Evolutionary conservation across 2,329 filamentous ascomycete species (phyloP).

Genomic region (Thermomyces lanuginosus): DNA sequence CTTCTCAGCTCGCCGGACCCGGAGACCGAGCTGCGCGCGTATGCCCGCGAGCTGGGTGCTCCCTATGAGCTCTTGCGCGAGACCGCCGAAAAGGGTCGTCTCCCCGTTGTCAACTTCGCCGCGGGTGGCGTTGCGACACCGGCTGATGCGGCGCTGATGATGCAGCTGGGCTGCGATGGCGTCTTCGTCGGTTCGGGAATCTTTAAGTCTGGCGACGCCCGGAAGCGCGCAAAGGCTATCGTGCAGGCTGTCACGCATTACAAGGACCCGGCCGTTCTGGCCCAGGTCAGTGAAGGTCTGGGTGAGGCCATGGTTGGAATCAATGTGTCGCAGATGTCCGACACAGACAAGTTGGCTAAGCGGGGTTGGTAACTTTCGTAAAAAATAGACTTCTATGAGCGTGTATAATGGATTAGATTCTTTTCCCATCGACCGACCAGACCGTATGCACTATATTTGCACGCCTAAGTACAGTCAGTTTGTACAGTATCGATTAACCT

Average conservation of each 20-base stretch:
- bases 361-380: slow-evolving; percentile 89
- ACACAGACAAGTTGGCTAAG: slow-evolving; percentile 66
- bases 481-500: no score
- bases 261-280: slow-evolving; percentile 68
- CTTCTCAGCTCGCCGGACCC: slow-evolving; percentile 23
- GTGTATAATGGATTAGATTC: no score
- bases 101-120: slow-evolving; percentile 95
- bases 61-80: slow-evolving; percentile 67
- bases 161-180: slow-evolving; percentile 95
- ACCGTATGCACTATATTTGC: no score
- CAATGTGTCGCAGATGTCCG: slow-evolving; percentile 62
- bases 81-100: slow-evolving; percentile 68
- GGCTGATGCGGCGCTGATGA: slow-evolving; percentile 93
- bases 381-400: no score
- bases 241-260: slow-evolving; percentile 88
- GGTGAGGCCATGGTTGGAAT: slow-evolving; percentile 99
- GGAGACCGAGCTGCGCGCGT: slow-evolving; percentile 58
- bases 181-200: slow-evolving; percentile 95
- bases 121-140: slow-evolving; percentile 99
- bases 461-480: no score
- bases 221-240: slow-evolving; percentile 81
- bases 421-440: no score
- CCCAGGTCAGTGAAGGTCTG: slow-evolving; percentile 70
- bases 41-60: slow-evolving; percentile 66
- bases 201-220: slow-evolving; percentile 88